Evolutionary conservation across 352 stramenopile species (phyloP), one percentile per base, ranked within the genome.

Genomic region (Phytophthora cactorum): DNA sequence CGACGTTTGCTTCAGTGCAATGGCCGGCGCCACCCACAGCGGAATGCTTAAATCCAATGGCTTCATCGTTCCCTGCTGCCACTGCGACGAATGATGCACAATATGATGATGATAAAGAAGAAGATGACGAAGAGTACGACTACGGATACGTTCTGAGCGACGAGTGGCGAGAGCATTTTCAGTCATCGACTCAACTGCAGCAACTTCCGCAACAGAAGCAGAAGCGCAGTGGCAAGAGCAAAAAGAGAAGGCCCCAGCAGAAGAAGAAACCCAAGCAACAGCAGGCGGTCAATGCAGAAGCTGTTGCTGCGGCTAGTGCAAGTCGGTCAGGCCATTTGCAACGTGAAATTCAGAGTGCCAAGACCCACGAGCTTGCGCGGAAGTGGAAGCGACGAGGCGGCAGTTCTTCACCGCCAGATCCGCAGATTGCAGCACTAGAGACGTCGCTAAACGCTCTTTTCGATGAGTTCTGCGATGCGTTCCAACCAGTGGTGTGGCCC

Each of bases 61-160:
- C 15, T 27, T 45, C 54, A 28, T n/a, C 22, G 17, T 17, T 45
- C 27, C 14, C 28, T 32, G 39, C 15, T 56, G 41, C 49, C 3
- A 7, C 27, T 14, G 15, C 28, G 9, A 44, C 39, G 45, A 38
- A 34, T 56, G 31, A 38, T 29, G 52, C 15, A 14, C 44, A 63
- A 25, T 29, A 32, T 7, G 41, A 50, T 14, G 38, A 68, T 6
- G 22, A 34, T 3, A 56, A 67, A 3, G 64, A 70, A 0, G 72
- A 72, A 2, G 53, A 71, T 4, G 74, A 74, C 28, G 67, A 77
- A 17, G 86, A 90, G 47, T 93, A 79, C 58, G 85, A 93, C 52
- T 93, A 90, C 39, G 79, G 68, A 27, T 93, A 84, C 44, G 79
- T 93, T 49, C 57, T 95, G 55, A 88, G 70, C 25, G 78, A 95